Conservation (phyloP, 768 basidiomycete species). For the Rhodotorula taiwanensis region DNA sequence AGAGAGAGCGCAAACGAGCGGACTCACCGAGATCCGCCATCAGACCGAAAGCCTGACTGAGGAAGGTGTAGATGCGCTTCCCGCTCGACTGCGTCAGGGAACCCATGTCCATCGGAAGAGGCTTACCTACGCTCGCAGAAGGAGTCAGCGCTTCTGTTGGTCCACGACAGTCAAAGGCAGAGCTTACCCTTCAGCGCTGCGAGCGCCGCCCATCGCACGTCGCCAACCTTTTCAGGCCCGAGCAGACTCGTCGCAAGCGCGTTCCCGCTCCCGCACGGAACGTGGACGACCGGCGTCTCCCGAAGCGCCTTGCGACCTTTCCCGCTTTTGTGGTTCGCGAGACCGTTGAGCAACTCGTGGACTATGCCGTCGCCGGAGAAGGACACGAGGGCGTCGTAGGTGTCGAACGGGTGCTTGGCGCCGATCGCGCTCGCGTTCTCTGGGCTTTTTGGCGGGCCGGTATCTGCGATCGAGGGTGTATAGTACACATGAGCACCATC, state of each 20-base stretch:
- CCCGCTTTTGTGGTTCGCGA: slow-evolving; percentile 57
- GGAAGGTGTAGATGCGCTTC: slow-evolving; percentile 64
- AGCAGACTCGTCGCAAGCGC: slow-evolving; percentile 22
- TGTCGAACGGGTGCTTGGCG: slow-evolving; percentile 52
- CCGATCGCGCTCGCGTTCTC: slow-evolving; percentile 65
- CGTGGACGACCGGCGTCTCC: slow-evolving; percentile 62
- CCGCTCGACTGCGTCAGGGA: slow-evolving; percentile 58
- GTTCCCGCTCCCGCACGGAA: slow-evolving; percentile 53
- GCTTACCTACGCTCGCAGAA: slow-evolving; percentile 50
- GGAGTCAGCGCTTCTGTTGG: too few species aligned
- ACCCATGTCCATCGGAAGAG: slow-evolving; percentile 70
- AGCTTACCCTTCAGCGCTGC: slow-evolving; percentile 69
- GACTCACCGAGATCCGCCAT: slow-evolving; percentile 68
- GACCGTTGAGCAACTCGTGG: slow-evolving; percentile 77
- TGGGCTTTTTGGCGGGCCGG: slow-evolving; percentile 56
- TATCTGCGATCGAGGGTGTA: background rate
- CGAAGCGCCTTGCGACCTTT: slow-evolving; percentile 43
- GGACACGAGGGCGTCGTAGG: slow-evolving; percentile 63
- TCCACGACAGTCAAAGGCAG: slow-evolving; percentile 47
- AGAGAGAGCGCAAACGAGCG: slow-evolving; percentile 47
- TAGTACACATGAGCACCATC: background rate
- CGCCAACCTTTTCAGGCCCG: slow-evolving; percentile 6
- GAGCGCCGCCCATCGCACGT: slow-evolving; percentile 52
- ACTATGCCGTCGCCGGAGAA: slow-evolving; percentile 79
- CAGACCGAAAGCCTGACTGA: slow-evolving; percentile 73